These are phyloP conservation scores for Salix purpurea DNA, from an alignment of 345 rosid species.

Conservation along the genomic window DNA sequence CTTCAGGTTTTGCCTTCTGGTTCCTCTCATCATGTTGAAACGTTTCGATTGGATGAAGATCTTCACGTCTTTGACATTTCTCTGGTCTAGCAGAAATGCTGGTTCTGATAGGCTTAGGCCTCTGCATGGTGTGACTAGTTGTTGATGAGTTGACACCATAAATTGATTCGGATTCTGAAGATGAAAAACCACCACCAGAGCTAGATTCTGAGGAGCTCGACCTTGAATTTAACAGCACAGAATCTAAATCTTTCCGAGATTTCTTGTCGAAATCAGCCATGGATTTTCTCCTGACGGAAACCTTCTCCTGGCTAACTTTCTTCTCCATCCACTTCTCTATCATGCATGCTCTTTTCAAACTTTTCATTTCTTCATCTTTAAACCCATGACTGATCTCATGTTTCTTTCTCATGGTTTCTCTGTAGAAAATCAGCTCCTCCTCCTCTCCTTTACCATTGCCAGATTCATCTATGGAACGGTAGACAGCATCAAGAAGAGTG, in stretches of 20 bases:
- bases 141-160: conserved; percentile 14
- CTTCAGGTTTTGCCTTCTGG: conserved; percentile 14
- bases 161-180: conserved; percentile 21
- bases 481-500: conserved; percentile 29
- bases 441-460: neutral
- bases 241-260: conserved; percentile 1
- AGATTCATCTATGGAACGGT: conserved; percentile 32
- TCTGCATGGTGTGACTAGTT: conserved; percentile 6
- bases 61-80: neutral
- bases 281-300: conserved; percentile 7
- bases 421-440: conserved; percentile 7
- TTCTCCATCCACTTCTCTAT: conserved; percentile 52
- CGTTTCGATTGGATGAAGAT: neutral
- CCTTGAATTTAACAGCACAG: conserved; percentile 19
- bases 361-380: neutral
- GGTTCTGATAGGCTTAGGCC: conserved; percentile 20
- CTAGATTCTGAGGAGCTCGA: conserved; percentile 25
- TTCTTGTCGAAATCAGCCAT: conserved; percentile 12
- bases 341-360: conserved; percentile 28
- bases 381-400: neutral
- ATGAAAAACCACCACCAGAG: conserved; percentile 24
- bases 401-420: conserved; percentile 23
- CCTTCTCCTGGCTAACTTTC: conserved; percentile 25
- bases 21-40: neutral
- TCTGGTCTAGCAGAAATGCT: conserved; percentile 11